These are phyloP conservation scores for Rhodotorula sp. DNA, from an alignment of 1,284 basidiomycete species.

Conservation along the genomic window DNA sequence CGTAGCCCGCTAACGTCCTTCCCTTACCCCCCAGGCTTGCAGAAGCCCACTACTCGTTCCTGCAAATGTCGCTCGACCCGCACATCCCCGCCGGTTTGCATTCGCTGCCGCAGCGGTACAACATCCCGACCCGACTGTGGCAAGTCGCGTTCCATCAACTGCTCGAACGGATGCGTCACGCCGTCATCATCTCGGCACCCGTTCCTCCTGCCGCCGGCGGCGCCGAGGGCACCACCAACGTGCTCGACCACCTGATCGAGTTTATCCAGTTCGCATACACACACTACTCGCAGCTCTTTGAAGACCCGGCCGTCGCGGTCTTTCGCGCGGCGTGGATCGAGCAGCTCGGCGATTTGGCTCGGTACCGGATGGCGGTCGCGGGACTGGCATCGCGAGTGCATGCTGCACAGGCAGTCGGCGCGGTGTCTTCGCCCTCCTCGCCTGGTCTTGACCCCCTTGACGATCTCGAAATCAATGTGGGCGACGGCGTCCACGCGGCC, in stretches of 20 bases:
- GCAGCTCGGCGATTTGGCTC: conserved; percentile 88
- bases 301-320: conserved; percentile 67
- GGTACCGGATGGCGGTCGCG: conserved; percentile 91
- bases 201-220: conserved; percentile 14
- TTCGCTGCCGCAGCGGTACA: conserved; percentile 87
- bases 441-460: not conserved
- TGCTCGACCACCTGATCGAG: conserved; percentile 73
- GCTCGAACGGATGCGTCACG: conserved; percentile 81
- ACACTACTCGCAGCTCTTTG: conserved; percentile 85
- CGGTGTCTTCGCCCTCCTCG: not conserved
- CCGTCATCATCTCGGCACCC: conserved; percentile 57
- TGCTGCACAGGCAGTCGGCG: conserved; percentile 17
- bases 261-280: conserved; percentile 94
- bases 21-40: conserved; percentile 61
- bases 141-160: conserved; percentile 84
- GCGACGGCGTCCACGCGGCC: not conserved
- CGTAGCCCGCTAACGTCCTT: not conserved
- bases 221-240: conserved; percentile 34
- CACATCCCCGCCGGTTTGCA: conserved; percentile 81
- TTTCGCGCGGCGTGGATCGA: conserved; percentile 90
- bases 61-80: conserved; percentile 80
- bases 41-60: conserved; percentile 81
- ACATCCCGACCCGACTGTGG: conserved; percentile 92
- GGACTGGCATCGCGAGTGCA: conserved; percentile 40
- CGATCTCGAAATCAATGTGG: not conserved